Base-by-base conservation (phyloP, 2,329 filamentous ascomycete genomes). In the Spiromastix sp. region DNA sequence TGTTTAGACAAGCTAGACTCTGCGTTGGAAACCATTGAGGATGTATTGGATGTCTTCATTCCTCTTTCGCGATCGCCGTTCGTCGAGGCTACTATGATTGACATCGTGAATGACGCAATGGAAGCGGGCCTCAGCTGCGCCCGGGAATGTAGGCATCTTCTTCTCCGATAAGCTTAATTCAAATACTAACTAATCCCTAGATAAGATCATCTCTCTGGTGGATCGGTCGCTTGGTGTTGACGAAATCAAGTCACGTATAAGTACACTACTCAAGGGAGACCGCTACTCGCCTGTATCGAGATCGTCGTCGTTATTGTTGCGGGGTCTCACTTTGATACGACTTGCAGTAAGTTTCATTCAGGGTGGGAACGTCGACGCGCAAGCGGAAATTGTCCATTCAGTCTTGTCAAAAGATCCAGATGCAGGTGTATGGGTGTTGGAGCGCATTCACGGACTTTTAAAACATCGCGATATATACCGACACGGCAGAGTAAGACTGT, bases 81-180 rank as follows among this genome's bases (percentile, higher is more conserved):
- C 32, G 49, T 55, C 19, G 54, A 51, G 20, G 52, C 53, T 11
- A 45, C 49, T 24, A 38, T 64, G 5, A 32, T 63, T 21, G 59
- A 63, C 22, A 53, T 60, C 16, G 25, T 63, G 19, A 57, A 54
- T 17, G 59, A 61, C 30, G 42, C 44, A 1, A 35, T 59, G n/a
- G 53, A 57, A 34, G 52, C 55, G 21, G 47, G 51, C 16, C 42
- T 60, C 5, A 41, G 50, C 12, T 52, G 47, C 6, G 46, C 46
- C 2, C 34, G 40, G 11, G 51, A 57, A 48, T 46, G 59, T 61
- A 49, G 9, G 3, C 3, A 8, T 13, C 18, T 3, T 15, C 10
- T 24, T 24, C 5, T 11, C 24, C 5, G 2, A 5, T n/a, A n/a
- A n/a, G n/a, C n/a, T n/a, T n/a, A n/a, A n/a, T n/a, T n/a, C n/a